Conservation (phyloP, 768 basidiomycete genomes). For the Mycena pura region DNA sequence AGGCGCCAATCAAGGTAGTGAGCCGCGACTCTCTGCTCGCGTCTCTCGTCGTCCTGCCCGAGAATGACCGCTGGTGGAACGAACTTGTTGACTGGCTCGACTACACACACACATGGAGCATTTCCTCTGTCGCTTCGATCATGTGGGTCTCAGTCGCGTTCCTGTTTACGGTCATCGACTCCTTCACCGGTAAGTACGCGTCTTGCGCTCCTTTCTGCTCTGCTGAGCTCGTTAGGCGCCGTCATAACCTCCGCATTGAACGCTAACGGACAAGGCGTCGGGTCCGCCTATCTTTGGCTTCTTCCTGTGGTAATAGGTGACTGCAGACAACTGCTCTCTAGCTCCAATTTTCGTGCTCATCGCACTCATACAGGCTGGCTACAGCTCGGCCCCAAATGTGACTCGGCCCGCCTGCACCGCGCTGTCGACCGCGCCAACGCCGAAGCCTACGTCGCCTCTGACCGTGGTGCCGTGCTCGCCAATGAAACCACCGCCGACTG, state of each 20-base stretch:
- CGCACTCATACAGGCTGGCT: slow-evolving; percentile 42
- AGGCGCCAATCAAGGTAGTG: slow-evolving; percentile 42
- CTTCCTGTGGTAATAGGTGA: slow-evolving; percentile 48
- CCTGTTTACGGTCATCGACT: slow-evolving; percentile 40
- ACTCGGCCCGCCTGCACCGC: slow-evolving; percentile 35
- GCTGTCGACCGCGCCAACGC: slow-evolving; percentile 39
- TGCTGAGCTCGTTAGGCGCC: slow-evolving; percentile 2
- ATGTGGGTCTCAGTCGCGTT: slow-evolving; percentile 50
- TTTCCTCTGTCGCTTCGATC: slow-evolving; percentile 47
- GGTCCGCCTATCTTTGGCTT: slow-evolving; percentile 53
- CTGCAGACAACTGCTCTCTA: not conserved
- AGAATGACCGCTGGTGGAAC: slow-evolving; percentile 48
- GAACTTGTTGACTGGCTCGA: slow-evolving; percentile 39
- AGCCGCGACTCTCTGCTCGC: slow-evolving; percentile 34
- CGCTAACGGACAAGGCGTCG: slow-evolving; percentile 46
- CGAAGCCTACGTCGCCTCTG: slow-evolving; percentile 33
- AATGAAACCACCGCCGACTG: not conserved
- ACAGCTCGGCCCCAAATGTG: slow-evolving; percentile 48
- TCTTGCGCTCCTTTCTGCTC: slow-evolving; percentile 2
- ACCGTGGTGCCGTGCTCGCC: not conserved
- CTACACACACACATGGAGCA: slow-evolving; percentile 46
- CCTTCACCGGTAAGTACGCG: slow-evolving; percentile 30
- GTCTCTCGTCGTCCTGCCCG: slow-evolving; percentile 44
- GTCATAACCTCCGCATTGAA: slow-evolving; percentile 28
- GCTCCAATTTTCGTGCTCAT: no score